Conservation (phyloP, 2,329 filamentous ascomycete species). For the Parascedosporium putredinis region DNA sequence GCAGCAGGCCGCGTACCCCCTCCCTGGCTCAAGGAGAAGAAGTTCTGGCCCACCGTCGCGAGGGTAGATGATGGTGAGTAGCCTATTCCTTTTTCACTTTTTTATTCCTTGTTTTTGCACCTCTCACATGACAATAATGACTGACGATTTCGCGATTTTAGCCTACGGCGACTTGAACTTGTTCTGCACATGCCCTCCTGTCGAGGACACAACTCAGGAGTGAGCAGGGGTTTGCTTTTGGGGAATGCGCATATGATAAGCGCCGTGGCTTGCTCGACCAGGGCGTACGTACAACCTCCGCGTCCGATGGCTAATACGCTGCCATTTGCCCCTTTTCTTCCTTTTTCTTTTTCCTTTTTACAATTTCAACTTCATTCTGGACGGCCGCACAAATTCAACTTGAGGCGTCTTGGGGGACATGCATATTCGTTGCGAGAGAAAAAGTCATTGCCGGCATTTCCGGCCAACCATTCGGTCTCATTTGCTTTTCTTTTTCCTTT, state of each 20-base stretch:
- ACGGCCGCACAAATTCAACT: slow-evolving; percentile 1
- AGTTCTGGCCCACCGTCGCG: slow-evolving; percentile 89
- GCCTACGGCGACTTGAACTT: slow-evolving; percentile 86
- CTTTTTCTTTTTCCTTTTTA: no score
- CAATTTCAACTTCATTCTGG: no score
- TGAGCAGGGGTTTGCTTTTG: slow-evolving; percentile 2
- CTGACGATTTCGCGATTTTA: no score
- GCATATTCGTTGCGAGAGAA: no score
- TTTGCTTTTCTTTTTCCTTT: background rate
- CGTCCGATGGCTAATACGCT: no score
- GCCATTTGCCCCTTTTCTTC: no score
- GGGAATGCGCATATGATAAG: no score
- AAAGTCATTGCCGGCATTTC: no score
- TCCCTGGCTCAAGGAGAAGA: slow-evolving; percentile 84
- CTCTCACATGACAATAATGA: no score
- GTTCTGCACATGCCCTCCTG: slow-evolving; percentile 87
- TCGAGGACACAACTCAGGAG: slow-evolving; percentile 48
- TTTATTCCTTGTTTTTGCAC: background rate
- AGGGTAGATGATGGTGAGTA: slow-evolving; percentile 64
- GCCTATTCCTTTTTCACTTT: background rate
- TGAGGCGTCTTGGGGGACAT: background rate
- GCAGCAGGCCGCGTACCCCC: slow-evolving; percentile 77
- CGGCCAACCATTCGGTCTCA: no score
- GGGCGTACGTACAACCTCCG: no score
- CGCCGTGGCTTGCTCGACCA: no score